Conservation (phyloP, 371 early-diverging fungal genomes). For the Mucor circinelloides region DNA sequence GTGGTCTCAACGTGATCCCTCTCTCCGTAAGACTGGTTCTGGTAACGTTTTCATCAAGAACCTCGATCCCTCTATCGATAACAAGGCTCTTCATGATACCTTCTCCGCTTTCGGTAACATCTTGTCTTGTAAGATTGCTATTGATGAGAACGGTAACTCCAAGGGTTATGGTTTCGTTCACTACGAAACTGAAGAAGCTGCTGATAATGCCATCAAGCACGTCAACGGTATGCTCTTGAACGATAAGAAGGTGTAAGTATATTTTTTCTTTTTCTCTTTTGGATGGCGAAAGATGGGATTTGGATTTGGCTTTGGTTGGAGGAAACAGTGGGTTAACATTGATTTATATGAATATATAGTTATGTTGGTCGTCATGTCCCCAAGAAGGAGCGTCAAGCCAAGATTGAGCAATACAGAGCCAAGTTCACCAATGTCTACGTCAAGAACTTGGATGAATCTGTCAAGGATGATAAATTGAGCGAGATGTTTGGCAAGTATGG, state of each 20-base stretch:
- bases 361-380: conserved; percentile 92
- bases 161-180: conserved; percentile 99
- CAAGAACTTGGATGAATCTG: conserved; percentile 92
- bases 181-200: conserved; percentile 95
- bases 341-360: conserved; percentile 19
- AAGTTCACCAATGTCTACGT: conserved; percentile 99
- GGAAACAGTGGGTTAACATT: neutral
- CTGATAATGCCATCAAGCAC: conserved; percentile 95
- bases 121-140: conserved; percentile 98
- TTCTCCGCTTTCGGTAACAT: conserved; percentile 99
- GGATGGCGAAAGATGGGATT: neutral
- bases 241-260: conserved; percentile 84
- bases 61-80: conserved; percentile 94
- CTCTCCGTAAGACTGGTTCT: conserved; percentile 88
- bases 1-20: conserved; percentile 99
- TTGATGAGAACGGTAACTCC: conserved; percentile 81
- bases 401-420: conserved; percentile 89
- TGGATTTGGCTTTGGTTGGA: neutral
- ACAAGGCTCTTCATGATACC: conserved; percentile 98
- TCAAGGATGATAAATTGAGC: conserved; percentile 83
- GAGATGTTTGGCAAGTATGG: conserved; percentile 90
- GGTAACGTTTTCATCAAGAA: conserved; percentile 99
- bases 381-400: conserved; percentile 92
- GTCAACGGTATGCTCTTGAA: conserved; percentile 99
- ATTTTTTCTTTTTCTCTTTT: no score